Conservation (phyloP, 2,329 filamentous ascomycete species). For the Beauveria sp. region DNA sequence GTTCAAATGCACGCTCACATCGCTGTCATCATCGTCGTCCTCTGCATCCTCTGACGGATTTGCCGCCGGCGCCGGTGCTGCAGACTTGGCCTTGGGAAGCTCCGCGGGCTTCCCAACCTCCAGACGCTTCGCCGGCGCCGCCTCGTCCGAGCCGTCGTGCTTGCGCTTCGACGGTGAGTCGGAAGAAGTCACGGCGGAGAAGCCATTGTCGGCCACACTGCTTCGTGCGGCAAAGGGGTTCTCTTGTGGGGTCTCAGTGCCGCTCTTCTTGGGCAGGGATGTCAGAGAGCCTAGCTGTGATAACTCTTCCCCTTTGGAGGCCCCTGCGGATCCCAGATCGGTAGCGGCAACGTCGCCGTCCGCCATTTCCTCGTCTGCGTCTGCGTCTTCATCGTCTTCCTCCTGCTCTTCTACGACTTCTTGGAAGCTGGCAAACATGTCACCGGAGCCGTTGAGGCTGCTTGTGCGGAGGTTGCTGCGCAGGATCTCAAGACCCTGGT, state of each 20-base stretch:
- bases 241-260: conserved; percentile 12
- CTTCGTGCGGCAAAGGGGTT: conserved; percentile 29
- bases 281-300: neutral
- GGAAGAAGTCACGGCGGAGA: conserved; percentile 12
- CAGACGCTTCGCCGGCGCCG: conserved; percentile 31
- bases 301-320: neutral
- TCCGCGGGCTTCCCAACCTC: conserved; percentile 27
- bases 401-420: conserved; percentile 33
- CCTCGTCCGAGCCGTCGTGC: conserved; percentile 28
- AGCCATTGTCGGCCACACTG: conserved; percentile 14
- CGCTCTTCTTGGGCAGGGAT: neutral
- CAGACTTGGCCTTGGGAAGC: conserved; percentile 15
- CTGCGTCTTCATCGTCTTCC: conserved; percentile 27
- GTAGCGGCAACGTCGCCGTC: conserved; percentile 5
- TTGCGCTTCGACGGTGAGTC: conserved; percentile 31
- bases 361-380: conserved; percentile 22
- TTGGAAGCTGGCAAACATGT: conserved; percentile 21
- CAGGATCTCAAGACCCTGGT: conserved; percentile 64
- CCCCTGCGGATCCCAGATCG: neutral
- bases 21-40: conserved; percentile 38
- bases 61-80: conserved; percentile 12
- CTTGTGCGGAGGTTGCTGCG: conserved; percentile 47
- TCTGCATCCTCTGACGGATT: conserved; percentile 16
- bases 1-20: conserved; percentile 51
- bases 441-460: conserved; percentile 19